Evolutionary conservation across 495 filamentous ascomycete genomes (phyloP).

Genomic region (Pyronema omphalodes): DNA sequence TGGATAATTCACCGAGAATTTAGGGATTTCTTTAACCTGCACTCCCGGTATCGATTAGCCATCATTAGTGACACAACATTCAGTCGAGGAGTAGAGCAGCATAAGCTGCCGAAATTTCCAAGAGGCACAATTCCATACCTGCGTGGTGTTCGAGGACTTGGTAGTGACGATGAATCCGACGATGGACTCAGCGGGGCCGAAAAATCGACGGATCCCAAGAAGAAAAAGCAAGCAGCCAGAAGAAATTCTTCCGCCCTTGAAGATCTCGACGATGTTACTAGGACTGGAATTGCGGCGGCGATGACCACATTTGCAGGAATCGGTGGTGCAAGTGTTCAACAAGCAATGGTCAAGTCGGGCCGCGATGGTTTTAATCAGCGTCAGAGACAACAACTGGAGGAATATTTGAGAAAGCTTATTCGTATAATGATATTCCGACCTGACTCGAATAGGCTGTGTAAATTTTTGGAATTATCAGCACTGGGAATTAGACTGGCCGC

Average conservation of each 20-base stretch:
- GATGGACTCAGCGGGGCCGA: conserved; percentile 42
- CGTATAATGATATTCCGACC: conserved; percentile 86
- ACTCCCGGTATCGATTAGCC: conserved; percentile 77
- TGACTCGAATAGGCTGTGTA: conserved; percentile 88
- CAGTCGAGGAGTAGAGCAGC: conserved; percentile 12
- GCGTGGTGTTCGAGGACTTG: conserved; percentile 60
- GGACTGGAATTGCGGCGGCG: conserved; percentile 26
- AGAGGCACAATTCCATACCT: conserved; percentile 83
- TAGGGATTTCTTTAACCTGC: conserved; percentile 79
- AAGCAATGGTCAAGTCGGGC: conserved; percentile 30
- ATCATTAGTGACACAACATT: conserved; percentile 47
- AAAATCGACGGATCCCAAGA: conserved; percentile 33
- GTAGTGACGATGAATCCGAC: conserved; percentile 52
- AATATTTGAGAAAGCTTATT: conserved; percentile 87
- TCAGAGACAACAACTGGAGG: conserved; percentile 72
- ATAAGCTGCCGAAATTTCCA: conserved; percentile 72
- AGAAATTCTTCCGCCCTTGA: conserved; percentile 32
- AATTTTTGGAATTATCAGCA: conserved; percentile 87
- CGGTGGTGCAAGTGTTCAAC: conserved; percentile 20
- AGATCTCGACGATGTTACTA: conserved; percentile 24
- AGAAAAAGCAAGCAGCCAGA: conserved; percentile 40
- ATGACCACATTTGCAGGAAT: conserved; percentile 30
- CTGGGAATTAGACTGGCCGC: conserved; percentile 87
- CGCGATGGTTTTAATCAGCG: conserved; percentile 35
- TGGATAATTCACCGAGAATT: conserved; percentile 83